Evolutionary conservation across 129 eudicot species (phyloP).

Genomic region (Glebionis coronaria): DNA sequence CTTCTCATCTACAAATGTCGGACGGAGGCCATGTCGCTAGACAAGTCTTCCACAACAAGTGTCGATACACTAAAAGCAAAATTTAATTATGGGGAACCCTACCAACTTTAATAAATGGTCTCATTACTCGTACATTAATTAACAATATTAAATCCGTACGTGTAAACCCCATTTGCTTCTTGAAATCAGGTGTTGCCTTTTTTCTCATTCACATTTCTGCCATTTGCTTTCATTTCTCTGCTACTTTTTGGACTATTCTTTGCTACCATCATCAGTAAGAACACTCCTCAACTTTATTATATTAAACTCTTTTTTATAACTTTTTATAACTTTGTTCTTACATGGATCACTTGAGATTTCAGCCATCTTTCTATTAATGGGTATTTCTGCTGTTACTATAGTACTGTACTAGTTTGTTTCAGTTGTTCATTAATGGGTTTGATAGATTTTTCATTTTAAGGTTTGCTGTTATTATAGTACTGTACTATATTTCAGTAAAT

Average conservation of each 20-base stretch:
- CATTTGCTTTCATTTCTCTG: constrained; percentile 32
- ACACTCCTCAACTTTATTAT: neutral
- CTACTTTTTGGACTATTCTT: constrained; percentile 12
- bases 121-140: constrained; percentile 1
- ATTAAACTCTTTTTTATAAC: neutral
- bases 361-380: neutral
- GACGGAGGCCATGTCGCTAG: too few species aligned
- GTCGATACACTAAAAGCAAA: too few species aligned
- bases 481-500: neutral
- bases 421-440: constrained; percentile 4
- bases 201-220: constrained; percentile 28
- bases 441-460: neutral
- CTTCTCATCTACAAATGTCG: too few species aligned
- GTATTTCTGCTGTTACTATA: constrained; percentile 6
- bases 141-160: constrained; percentile 29
- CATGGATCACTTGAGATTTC: constrained; percentile 11
- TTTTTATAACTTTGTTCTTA: neutral
- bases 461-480: constrained; percentile 7
- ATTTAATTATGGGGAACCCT: neutral
- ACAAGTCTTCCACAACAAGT: too few species aligned
- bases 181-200: constrained; percentile 23
- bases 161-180: constrained; percentile 17
- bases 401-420: neutral
- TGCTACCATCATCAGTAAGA: constrained; percentile 26
- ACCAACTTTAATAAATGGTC: constrained; percentile 23